phyloP scores from a whole-genome alignment of 1,284 basidiomycete species.

The Hypsizygus ulmarius region DNA sequence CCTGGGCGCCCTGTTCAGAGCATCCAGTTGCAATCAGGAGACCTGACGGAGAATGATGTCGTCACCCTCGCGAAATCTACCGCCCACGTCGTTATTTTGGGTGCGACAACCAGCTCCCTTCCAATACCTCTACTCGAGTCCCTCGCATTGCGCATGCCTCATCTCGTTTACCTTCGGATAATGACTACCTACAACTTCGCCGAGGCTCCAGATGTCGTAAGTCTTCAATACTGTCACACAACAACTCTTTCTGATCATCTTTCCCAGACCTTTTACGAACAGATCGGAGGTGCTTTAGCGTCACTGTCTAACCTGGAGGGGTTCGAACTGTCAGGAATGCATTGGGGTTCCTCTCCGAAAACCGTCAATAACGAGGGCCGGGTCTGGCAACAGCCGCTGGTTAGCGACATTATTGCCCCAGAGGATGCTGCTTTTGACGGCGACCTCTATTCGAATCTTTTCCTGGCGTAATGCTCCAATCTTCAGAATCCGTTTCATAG shows the following conservation, averaged over 20 bases:
- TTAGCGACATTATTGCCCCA: slow-evolving; percentile 25
- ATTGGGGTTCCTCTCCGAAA: slow-evolving; percentile 54
- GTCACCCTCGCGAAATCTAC: slow-evolving; percentile 46
- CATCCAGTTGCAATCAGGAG: slow-evolving; percentile 56
- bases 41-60: slow-evolving; percentile 53
- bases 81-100: slow-evolving; percentile 41
- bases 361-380: slow-evolving; percentile 33
- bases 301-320: slow-evolving; percentile 53
- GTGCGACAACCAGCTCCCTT: slow-evolving; percentile 42
- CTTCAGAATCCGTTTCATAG: no score
- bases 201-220: slow-evolving; percentile 37
- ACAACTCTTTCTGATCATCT: slow-evolving; percentile 15
- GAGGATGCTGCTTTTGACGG: slow-evolving; percentile 32
- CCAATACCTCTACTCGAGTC: slow-evolving; percentile 44
- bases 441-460: slow-evolving; percentile 36
- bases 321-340: slow-evolving; percentile 72
- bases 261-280: slow-evolving; percentile 54
- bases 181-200: slow-evolving; percentile 49
- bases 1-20: slow-evolving; percentile 62
- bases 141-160: slow-evolving; percentile 43
- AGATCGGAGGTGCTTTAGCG: slow-evolving; percentile 55
- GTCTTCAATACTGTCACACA: slow-evolving; percentile 10
- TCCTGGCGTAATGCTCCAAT: slow-evolving; percentile 34
- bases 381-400: slow-evolving; percentile 52
- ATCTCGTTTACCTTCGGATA: slow-evolving; percentile 51